These are phyloP conservation scores for Phlebiopsis flavidoalba DNA, from an alignment of 768 basidiomycete species.

Conservation along the genomic window DNA sequence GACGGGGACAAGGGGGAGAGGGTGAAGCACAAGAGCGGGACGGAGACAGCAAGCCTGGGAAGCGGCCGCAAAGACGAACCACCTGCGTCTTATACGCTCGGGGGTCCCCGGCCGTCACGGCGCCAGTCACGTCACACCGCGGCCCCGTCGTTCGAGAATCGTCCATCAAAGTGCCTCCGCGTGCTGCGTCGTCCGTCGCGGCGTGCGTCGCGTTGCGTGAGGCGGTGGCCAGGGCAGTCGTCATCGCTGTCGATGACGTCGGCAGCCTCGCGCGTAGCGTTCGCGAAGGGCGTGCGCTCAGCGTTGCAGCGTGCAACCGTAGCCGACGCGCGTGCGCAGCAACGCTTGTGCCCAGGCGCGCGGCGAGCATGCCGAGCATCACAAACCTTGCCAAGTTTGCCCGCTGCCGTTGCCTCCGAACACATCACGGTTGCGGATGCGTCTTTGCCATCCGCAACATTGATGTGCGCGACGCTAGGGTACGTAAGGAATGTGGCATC, in stretches of 20 bases:
- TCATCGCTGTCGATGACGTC: not conserved
- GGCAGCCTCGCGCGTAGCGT: not conserved
- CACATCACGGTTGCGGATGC: not conserved
- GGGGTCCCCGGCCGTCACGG: slow-evolving; percentile 6
- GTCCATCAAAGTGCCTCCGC: not conserved
- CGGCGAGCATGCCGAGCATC: not conserved
- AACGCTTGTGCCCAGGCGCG: too few relatives aligned
- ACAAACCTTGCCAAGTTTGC: not conserved
- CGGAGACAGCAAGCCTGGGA: slow-evolving; percentile 22
- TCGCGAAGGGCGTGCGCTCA: not conserved
- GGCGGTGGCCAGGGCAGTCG: not conserved
- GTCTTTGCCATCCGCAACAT: not conserved
- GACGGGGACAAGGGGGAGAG: slow-evolving; percentile 14
- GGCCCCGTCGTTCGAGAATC: not conserved
- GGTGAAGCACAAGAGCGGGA: slow-evolving; percentile 21
- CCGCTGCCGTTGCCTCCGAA: not conserved
- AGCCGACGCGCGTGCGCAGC: too few relatives aligned
- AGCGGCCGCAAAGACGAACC: slow-evolving; percentile 1
- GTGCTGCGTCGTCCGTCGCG: not conserved
- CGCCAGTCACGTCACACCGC: slow-evolving; percentile 3
- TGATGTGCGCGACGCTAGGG: not conserved
- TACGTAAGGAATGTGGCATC: not conserved
- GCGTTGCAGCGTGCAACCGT: too few relatives aligned
- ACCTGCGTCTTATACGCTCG: slow-evolving; percentile 15
- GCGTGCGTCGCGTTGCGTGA: too few relatives aligned